Evolutionary conservation across 2,329 filamentous ascomycete species (phyloP), one percentile per base, ranked within the genome.

Genomic region (Pseudophaeomoniella oleicola): DNA sequence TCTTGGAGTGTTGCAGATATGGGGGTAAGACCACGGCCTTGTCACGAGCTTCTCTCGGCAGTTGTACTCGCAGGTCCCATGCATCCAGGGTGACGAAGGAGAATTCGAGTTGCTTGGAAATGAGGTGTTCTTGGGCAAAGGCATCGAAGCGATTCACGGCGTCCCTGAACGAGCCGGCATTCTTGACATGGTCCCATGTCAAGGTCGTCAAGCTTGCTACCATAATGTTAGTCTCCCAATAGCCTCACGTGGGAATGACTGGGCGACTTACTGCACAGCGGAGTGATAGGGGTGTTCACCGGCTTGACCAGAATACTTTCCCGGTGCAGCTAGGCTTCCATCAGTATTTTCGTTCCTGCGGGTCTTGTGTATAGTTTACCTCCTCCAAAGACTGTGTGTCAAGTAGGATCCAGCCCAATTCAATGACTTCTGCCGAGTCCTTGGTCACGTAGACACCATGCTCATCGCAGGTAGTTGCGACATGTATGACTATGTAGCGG

Each of bases 371-470:
- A 6, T 27, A 9, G 46, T 75, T 63, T 69, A 94, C 87, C 81
- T 94, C 87, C 51, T 94, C 87, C 51, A 86, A 81, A 45, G 75
- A 81, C 66, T 88, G 90, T 47, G 85, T 81, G 58, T 94, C 87
- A 44, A 94, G 71, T 53, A 98, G 66, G 55, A 96, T 94, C 90
- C 90, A 98, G 45, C 88, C 90, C 56, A 98, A 73, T 72, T 98
- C 90, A 61, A 98, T 98, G 48, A 98, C 90, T 67, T 98, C 90
- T 44, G 90, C 90, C 41, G 90, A 96, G 64, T 98, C 90, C 65
- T 96, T 96, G 42, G 90, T 98, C 41, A 98, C 90, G 62, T 98
- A 98, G 47, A 98, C 90, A 44, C 90, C 90, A 64, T 98, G 90
- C 62, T 98, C 90, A 61, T 98, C 90, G 64, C 90, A 98, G 49